Base-by-base conservation (phyloP, 345 rosid genomes). In the Angophora floribunda region DNA sequence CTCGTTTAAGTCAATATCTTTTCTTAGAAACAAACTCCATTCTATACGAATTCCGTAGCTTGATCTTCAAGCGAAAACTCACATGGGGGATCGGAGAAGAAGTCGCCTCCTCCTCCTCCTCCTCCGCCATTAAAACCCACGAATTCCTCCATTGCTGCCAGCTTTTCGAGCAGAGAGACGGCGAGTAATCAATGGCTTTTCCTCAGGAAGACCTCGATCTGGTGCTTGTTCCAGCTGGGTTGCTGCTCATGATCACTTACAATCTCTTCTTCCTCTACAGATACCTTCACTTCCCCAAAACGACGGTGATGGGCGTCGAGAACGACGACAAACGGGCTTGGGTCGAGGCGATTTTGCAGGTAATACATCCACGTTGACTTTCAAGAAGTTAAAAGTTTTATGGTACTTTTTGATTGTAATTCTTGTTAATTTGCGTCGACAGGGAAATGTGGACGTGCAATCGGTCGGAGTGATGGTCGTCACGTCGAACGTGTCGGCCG, bases 241-340 rank as follows among this genome's bases (percentile, higher is more conserved):
- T 97, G 89, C 78, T 91, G 84, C 89, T 95, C 91, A 90, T 97
- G 95, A 87, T 97, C 11, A 86, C 89, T 10, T 97, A 95, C 89
- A 97, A 96, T 90, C 93, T 95, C 28, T 61, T 87, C 92, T 94
- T 97, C 88, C 93, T 96, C 7, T 91, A 95, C 91, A 90, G 94
- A 89, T 93, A 93, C 91, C 93, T 95, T 32, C 88, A 93, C 86
- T 93, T 85, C 51, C 98, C 99, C 51, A 93, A 90, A 90, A 94
- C 94, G 52, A 97, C 97, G 3, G 92, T 92, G 61, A 89, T 94
- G 49, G 99, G 99, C 86, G 89, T 95, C 52, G 97, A 95, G 88
- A 96, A 94, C 93, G 90, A 93, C n/a, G 95, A 94, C 87, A 97
- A 92, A 88, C 89, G 91, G 93, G 95, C 94, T 91, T 97, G 98